Conservation (phyloP, 352 stramenopile genomes). For the Stephanocyclus meneghinianus region DNA sequence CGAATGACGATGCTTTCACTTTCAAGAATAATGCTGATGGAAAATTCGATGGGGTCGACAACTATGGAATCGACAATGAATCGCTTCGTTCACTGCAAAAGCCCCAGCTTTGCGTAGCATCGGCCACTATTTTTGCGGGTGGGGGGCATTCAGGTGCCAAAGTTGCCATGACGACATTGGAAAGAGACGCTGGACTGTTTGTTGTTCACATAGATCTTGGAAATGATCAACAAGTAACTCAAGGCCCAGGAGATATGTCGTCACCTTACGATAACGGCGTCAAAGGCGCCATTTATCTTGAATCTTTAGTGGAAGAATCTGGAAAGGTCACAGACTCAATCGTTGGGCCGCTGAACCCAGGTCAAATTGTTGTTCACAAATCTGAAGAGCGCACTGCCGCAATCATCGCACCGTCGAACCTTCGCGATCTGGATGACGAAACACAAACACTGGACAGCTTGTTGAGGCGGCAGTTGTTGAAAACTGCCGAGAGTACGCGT, state of each 20-base stretch:
- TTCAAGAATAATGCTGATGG: background rate
- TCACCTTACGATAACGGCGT: background rate
- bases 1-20: conserved; percentile 20
- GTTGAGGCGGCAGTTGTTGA: conserved; percentile 36
- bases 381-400: conserved; percentile 42
- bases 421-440: conserved; percentile 25
- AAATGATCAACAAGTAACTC: conserved; percentile 17
- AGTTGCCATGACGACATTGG: conserved; percentile 35
- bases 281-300: conserved; percentile 45
- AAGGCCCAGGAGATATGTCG: background rate
- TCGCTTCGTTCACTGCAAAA: background rate
- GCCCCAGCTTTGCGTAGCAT: conserved; percentile 41
- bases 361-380: conserved; percentile 47
- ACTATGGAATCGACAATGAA: background rate
- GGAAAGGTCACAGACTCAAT: conserved; percentile 16
- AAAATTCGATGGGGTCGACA: background rate
- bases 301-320: conserved; percentile 31
- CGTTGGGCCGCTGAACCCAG: conserved; percentile 35
- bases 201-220: conserved; percentile 51
- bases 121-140: conserved; percentile 38
- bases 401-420: conserved; percentile 44
- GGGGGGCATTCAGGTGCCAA: conserved; percentile 31
- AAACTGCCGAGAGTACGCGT: conserved; percentile 29
- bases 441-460: conserved; percentile 24
- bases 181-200: conserved; percentile 41